These are phyloP conservation scores for Cynara cardunculus DNA, from an alignment of 129 eudicot species.

Conservation along the genomic window DNA sequence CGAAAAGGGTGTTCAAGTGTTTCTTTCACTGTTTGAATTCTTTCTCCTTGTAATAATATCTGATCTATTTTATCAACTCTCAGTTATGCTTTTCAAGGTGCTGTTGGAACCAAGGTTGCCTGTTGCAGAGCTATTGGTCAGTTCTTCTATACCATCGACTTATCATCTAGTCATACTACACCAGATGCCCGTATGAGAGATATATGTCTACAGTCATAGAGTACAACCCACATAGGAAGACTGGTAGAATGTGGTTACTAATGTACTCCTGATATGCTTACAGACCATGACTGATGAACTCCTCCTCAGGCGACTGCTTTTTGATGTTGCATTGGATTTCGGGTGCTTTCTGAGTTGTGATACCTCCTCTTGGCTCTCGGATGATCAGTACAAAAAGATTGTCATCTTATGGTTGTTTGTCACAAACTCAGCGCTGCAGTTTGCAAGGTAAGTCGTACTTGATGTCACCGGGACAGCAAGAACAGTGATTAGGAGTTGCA, in stretches of 20 bases:
- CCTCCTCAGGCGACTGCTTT: conserved; percentile 37
- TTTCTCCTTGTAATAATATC: neutral
- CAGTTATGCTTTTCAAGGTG: conserved; percentile 73
- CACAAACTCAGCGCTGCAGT: conserved; percentile 50
- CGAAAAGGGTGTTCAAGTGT: neutral
- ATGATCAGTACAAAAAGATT: conserved; percentile 30
- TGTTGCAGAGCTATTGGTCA: conserved; percentile 54
- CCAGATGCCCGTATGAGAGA: neutral
- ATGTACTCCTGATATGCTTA: conserved; percentile 16
- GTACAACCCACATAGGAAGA: conserved; percentile 10
- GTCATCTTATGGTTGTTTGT: conserved; percentile 51
- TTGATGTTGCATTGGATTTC: conserved; percentile 52
- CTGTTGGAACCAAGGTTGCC: conserved; percentile 71
- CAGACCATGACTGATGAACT: conserved; percentile 58
- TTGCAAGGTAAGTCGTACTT: conserved; percentile 45
- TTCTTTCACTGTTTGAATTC: neutral
- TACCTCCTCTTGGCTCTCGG: conserved; percentile 37
- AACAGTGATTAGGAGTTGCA: neutral
- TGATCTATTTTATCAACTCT: conserved; percentile 15
- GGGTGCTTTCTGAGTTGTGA: conserved; percentile 38
- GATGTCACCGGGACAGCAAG: neutral
- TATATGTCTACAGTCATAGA: neutral
- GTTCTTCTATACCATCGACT: conserved; percentile 25
- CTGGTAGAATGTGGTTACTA: conserved; percentile 1
- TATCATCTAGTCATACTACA: conserved; percentile 2